Conservation (phyloP, 495 filamentous ascomycete genomes). For the Trichoderma orchidacearum region DNA sequence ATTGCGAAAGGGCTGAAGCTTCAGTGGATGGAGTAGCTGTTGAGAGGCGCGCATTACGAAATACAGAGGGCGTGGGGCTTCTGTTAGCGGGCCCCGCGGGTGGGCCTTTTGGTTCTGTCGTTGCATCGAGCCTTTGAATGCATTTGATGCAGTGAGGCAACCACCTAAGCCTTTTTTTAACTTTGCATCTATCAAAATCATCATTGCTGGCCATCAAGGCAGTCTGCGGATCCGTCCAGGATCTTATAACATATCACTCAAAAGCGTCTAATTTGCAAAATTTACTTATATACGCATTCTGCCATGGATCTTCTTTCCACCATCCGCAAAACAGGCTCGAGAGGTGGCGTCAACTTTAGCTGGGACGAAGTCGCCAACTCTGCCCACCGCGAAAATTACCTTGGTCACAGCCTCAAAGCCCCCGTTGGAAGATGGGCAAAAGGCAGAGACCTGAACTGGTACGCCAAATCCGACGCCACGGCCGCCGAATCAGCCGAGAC, state of each 20-base stretch:
- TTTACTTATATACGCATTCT: background rate
- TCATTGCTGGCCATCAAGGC: background rate
- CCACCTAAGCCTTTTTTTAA: no score
- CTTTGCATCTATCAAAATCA: no score
- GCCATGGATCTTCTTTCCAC: conserved; percentile 88
- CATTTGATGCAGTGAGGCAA: no score
- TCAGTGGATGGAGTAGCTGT: background rate
- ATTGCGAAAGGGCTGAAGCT: conserved; percentile 1
- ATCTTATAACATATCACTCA: no score
- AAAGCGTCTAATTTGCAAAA: no score
- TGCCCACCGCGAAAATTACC: conserved; percentile 87
- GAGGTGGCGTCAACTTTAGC: conserved; percentile 88
- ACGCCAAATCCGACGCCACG: conserved; percentile 50
- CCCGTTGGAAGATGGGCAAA: conserved; percentile 95
- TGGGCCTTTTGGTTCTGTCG: background rate
- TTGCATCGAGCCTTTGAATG: background rate
- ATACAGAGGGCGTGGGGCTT: background rate
- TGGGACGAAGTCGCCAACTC: conserved; percentile 90
- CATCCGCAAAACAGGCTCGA: conserved; percentile 85
- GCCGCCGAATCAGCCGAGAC: conserved; percentile 35
- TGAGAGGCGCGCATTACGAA: background rate
- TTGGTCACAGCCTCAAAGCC: conserved; percentile 91
- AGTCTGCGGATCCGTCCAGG: no score
- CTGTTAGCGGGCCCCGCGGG: background rate
- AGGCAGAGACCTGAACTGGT: conserved; percentile 77